Conservation (phyloP, 2,329 filamentous ascomycete genomes). For the Neopestalotiopsis sp. region DNA sequence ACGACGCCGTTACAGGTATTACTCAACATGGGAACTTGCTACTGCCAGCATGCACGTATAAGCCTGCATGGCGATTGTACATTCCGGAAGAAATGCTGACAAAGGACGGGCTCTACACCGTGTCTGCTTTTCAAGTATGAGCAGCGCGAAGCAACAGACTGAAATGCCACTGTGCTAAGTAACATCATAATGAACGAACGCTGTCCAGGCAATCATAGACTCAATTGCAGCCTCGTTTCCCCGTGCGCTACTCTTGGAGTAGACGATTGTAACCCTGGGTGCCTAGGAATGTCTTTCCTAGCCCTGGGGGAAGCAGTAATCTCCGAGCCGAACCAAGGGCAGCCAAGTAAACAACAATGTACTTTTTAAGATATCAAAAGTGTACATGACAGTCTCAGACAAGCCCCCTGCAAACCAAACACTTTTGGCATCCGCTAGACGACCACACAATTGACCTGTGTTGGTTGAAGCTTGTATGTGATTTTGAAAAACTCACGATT, state of each 20-base stretch:
- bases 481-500: not conserved
- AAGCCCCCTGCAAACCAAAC: not conserved
- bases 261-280: not conserved
- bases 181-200: not conserved
- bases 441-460: not conserved
- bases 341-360: not conserved
- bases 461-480: not conserved
- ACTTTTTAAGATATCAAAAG: not conserved
- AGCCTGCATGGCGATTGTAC: not conserved
- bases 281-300: not conserved
- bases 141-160: not conserved
- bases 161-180: not conserved
- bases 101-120: no score
- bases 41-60: not conserved
- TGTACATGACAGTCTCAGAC: not conserved
- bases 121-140: not conserved
- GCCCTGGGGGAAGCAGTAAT: not conserved
- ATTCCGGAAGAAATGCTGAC: not conserved
- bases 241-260: not conserved
- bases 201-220: not conserved
- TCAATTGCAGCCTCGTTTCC: not conserved
- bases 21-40: not conserved
- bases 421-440: not conserved
- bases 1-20: not conserved
- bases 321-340: constrained; percentile 6